A percentile compares a stretch with the other conserved stretches of the same genome.
Conservation (phyloP, 305 asterid species). For the Plantago coronopus region DNA sequence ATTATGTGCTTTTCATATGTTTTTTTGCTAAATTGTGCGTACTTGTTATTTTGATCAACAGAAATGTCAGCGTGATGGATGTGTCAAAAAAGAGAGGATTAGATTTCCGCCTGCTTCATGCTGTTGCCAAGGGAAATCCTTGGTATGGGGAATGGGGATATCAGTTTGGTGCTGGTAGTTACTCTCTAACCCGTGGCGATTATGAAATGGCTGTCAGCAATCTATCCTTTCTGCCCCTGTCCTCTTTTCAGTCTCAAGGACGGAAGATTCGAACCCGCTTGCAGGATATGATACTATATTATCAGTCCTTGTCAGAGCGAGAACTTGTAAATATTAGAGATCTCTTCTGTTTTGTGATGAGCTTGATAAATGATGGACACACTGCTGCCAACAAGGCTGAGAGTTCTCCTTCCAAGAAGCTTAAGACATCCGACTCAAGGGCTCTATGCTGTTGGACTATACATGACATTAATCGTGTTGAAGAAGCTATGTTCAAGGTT, state of each 20-base stretch:
- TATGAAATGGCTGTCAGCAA: conserved; percentile 50
- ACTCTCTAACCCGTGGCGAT: conserved; percentile 53
- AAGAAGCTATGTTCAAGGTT: conserved; percentile 82
- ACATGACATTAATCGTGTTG: conserved; percentile 62
- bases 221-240: conserved; percentile 62
- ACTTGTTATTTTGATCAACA: conserved; percentile 25
- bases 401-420: conserved; percentile 49
- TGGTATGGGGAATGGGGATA: conserved; percentile 99
- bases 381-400: conserved; percentile 29
- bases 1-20: too few relatives aligned
- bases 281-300: conserved; percentile 75
- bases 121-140: conserved; percentile 68
- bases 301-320: conserved; percentile 73
- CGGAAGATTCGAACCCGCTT: conserved; percentile 70
- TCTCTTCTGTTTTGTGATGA: conserved; percentile 61
- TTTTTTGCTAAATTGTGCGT: not conserved
- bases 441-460: conserved; percentile 68
- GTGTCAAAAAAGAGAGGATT: conserved; percentile 90
- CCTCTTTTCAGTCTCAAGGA: conserved; percentile 63
- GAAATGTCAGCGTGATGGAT: conserved; percentile 90
- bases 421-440: conserved; percentile 39
- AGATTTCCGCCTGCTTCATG: conserved; percentile 79
- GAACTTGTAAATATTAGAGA: conserved; percentile 72
- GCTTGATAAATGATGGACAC: conserved; percentile 51
- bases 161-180: conserved; percentile 87